Conservation (phyloP, 2,329 filamentous ascomycete genomes). For the Trichoderma cornu-damae region DNA sequence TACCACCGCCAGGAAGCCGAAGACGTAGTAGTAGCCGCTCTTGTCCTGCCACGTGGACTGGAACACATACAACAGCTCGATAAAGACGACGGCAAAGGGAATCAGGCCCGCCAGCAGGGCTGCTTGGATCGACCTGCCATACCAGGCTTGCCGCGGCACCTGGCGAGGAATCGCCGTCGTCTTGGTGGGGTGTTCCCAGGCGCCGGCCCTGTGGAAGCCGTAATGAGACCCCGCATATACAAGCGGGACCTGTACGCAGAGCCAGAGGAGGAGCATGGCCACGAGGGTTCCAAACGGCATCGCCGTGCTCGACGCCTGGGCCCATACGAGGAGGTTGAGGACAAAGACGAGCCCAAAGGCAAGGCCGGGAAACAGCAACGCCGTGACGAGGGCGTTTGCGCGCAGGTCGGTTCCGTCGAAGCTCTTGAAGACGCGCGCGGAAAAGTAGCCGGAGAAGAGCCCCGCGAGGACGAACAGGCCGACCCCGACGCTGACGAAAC, state of each 20-base stretch:
- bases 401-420: conserved; percentile 71
- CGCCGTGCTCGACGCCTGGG: conserved; percentile 80
- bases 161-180: conserved; percentile 67
- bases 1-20: conserved; percentile 76
- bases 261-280: conserved; percentile 69
- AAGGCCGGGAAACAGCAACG: conserved; percentile 71
- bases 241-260: conserved; percentile 78
- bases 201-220: conserved; percentile 60
- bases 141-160: conserved; percentile 72
- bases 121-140: conserved; percentile 58
- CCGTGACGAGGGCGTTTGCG: conserved; percentile 72
- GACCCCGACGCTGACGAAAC: conserved; percentile 78
- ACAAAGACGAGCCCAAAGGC: conserved; percentile 71
- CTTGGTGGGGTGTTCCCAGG: conserved; percentile 79
- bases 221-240: conserved; percentile 77
- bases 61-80: conserved; percentile 82
- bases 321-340: conserved; percentile 85
- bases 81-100: conserved; percentile 82
- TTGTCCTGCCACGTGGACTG: conserved; percentile 87
- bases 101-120: conserved; percentile 70
- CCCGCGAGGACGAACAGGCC: conserved; percentile 81
- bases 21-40: conserved; percentile 87
- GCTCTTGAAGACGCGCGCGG: conserved; percentile 74
- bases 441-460: conserved; percentile 82
- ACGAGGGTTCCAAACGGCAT: conserved; percentile 77